Conservation (phyloP, 805 yeast genomes). For the Yarrowia sp. region DNA sequence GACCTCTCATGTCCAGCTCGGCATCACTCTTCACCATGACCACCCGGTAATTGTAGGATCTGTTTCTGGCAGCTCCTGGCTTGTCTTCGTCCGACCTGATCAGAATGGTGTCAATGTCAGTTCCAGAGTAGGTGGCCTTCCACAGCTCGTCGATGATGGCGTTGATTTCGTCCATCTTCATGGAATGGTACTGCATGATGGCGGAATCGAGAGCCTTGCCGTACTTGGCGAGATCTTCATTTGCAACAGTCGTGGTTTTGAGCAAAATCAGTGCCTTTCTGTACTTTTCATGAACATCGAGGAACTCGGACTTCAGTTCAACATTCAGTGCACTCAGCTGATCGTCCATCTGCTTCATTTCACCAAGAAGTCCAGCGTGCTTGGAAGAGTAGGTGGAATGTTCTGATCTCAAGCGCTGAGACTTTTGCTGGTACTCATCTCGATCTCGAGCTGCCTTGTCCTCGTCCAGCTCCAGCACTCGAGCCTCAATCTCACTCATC, state of each 20-base stretch:
- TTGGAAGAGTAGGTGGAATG: constrained; percentile 65
- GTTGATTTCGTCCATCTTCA: constrained; percentile 93
- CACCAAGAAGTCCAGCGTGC: constrained; percentile 83
- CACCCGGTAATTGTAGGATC: constrained; percentile 89
- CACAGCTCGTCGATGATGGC: constrained; percentile 87
- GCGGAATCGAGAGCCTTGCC: constrained; percentile 89
- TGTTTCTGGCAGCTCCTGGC: constrained; percentile 53
- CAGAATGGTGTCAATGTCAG: constrained; percentile 90
- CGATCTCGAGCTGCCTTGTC: constrained; percentile 66
- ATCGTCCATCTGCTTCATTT: constrained; percentile 78
- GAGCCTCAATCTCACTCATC: constrained; percentile 50
- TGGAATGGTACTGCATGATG: constrained; percentile 87
- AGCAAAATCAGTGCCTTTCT: constrained; percentile 75
- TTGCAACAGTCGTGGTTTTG: constrained; percentile 75
- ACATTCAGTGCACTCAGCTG: constrained; percentile 63
- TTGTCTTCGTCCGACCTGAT: constrained; percentile 69
- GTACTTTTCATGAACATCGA: constrained; percentile 67
- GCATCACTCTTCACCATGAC: constrained; percentile 93
- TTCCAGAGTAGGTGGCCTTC: constrained; percentile 92
- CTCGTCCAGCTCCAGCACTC: constrained; percentile 58
- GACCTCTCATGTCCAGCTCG: constrained; percentile 96
- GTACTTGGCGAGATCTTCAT: constrained; percentile 81
- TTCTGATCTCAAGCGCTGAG: constrained; percentile 57
- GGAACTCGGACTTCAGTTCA: constrained; percentile 75
- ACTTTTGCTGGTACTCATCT: constrained; percentile 65